Conservation (phyloP, 2,329 filamentous ascomycete genomes). For the Akanthomyces uredinophilus region DNA sequence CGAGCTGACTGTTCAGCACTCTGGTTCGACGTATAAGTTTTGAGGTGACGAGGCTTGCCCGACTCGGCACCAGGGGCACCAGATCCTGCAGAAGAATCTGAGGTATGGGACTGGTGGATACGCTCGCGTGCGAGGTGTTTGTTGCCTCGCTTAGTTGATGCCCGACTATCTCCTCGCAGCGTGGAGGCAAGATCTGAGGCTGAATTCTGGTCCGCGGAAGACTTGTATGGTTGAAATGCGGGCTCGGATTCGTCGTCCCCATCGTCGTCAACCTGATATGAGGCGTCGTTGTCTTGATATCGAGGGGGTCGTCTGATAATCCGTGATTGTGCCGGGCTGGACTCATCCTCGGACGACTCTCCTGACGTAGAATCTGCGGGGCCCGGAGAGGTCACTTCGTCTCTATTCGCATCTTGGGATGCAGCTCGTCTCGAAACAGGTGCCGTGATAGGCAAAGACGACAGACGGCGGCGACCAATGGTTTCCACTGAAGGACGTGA, state of each 20-base stretch:
- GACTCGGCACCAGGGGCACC: conserved; percentile 29
- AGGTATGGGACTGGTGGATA: conserved; percentile 48
- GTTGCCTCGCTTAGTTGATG: conserved; percentile 26
- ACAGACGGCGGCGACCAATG: conserved; percentile 34
- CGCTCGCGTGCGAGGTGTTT: conserved; percentile 28
- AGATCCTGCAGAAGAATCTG: conserved; percentile 58
- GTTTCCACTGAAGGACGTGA: conserved; percentile 26
- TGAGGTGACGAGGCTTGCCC: conserved; percentile 32
- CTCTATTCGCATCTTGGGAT: conserved; percentile 19
- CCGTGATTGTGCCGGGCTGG: conserved; percentile 51
- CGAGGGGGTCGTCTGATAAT: conserved; percentile 56
- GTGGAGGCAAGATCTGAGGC: conserved; percentile 49
- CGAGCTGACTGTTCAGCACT: conserved; percentile 53
- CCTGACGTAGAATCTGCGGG: conserved; percentile 34
- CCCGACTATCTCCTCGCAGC: conserved; percentile 40
- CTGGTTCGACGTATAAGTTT: conserved; percentile 52
- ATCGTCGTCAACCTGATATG: conserved; percentile 47
- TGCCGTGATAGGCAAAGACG: conserved; percentile 38
- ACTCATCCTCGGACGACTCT: conserved; percentile 43
- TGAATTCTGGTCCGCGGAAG: conserved; percentile 29
- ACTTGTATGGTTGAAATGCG: conserved; percentile 48
- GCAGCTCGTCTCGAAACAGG: neutral
- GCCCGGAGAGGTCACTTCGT: conserved; percentile 28
- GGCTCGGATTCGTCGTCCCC: conserved; percentile 53
- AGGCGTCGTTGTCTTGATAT: conserved; percentile 38